These are phyloP conservation scores for Cercospora brassicicola DNA, from an alignment of 2,329 filamentous ascomycete species.

Conservation along the genomic window DNA sequence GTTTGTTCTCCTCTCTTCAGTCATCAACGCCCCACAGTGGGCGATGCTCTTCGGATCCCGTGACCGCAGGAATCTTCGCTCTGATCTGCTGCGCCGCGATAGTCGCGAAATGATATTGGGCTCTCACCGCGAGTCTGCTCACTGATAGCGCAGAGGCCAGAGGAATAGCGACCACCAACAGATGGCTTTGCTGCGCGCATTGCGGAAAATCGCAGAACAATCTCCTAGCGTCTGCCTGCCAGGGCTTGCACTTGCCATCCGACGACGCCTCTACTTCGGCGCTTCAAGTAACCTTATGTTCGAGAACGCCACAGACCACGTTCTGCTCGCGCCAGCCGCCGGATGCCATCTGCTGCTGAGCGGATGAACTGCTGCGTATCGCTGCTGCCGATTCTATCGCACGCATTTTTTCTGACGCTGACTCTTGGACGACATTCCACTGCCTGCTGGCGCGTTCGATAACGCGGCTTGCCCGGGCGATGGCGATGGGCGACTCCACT, in stretches of 20 bases:
- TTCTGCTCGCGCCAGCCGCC: neutral
- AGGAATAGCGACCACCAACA: neutral
- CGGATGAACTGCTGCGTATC: neutral
- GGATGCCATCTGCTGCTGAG: neutral
- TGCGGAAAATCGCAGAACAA: neutral
- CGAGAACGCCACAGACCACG: slow-evolving; percentile 15
- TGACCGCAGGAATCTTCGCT: neutral
- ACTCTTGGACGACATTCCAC: neutral
- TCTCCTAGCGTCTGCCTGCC: neutral
- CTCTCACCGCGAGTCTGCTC: neutral
- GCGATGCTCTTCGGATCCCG: neutral
- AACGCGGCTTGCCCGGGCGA: neutral
- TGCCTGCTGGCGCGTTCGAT: neutral
- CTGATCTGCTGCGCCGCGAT: neutral
- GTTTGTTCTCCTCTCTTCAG: neutral
- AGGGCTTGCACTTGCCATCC: neutral
- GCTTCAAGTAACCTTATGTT: slow-evolving; percentile 14
- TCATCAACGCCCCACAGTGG: neutral
- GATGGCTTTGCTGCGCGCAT: neutral
- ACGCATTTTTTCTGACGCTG: neutral
- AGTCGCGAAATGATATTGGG: neutral
- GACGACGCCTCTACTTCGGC: slow-evolving; percentile 19
- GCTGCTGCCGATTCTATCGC: neutral
- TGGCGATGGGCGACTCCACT: neutral
- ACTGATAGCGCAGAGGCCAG: slow-evolving; percentile 1